A percentile compares a stretch with the other conserved stretches of the same genome.
phyloP scores from a whole-genome alignment of 164 flowering plant genomes.

The Aristolochia californica region DNA sequence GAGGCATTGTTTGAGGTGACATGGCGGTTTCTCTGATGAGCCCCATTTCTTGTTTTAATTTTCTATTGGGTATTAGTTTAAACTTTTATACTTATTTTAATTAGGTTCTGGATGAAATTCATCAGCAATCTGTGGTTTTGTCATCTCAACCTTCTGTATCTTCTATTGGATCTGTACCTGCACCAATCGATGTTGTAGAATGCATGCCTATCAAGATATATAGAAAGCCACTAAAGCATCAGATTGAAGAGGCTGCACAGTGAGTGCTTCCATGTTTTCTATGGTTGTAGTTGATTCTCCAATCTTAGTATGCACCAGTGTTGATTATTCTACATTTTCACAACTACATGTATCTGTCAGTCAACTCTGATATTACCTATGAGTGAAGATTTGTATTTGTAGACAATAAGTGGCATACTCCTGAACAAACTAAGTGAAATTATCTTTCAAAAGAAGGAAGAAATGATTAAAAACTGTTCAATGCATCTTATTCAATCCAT shows the following conservation, averaged over 20 bases:
- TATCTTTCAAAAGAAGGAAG: too few species aligned
- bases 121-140: conserved; percentile 93
- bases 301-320: too few species aligned
- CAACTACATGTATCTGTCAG: too few species aligned
- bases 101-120: conserved; percentile 99
- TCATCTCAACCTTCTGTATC: conserved; percentile 83
- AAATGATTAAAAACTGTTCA: too few species aligned
- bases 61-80: conserved; percentile 11
- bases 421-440: too few species aligned
- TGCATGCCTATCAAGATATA: conserved; percentile 63
- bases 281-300: background rate
- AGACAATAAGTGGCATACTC: too few species aligned
- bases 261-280: conserved; percentile 36
- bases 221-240: conserved; percentile 39
- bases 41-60: background rate
- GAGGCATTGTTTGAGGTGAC: conserved; percentile 95
- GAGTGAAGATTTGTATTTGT: too few species aligned
- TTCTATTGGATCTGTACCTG: conserved; percentile 86
- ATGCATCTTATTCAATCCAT: too few species aligned
- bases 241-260: conserved; percentile 72
- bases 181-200: conserved; percentile 84
- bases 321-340: too few species aligned
- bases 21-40: background rate
- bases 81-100: conserved; percentile 14
- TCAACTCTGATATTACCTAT: too few species aligned